Percentiles rank a stretch among this genome's conserved stretches.
Evolutionary conservation across 1,284 basidiomycete species (phyloP).

Genomic region (Naganishia cerealis): DNA sequence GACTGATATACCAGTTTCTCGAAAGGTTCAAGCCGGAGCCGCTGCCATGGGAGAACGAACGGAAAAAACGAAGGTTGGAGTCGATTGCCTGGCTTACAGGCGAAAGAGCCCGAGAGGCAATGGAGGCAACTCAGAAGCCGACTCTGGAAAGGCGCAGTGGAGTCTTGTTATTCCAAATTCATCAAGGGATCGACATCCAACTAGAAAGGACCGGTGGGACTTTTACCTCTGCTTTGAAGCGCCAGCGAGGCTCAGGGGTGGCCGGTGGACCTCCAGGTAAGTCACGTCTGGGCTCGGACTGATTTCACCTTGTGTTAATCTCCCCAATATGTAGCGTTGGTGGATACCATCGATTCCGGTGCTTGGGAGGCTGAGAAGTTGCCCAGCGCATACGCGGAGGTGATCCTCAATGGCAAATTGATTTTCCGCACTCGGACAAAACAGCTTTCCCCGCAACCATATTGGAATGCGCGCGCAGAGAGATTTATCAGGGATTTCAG

Average conservation of each 20-base stretch:
- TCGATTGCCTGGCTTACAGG: conserved; percentile 50
- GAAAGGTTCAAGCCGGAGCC: conserved; percentile 33
- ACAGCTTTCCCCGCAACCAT: conserved; percentile 51
- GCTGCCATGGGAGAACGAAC: conserved; percentile 47
- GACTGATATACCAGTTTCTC: conserved; percentile 31
- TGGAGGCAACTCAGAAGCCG: conserved; percentile 49
- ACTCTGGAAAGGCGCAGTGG: conserved; percentile 45
- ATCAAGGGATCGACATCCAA: conserved; percentile 52
- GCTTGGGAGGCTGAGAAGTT: conserved; percentile 49
- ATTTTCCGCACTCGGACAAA: conserved; percentile 56
- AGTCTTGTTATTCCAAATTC: conserved; percentile 52
- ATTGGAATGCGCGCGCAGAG: conserved; percentile 57
- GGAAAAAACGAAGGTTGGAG: conserved; percentile 47
- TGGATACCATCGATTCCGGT: conserved; percentile 46
- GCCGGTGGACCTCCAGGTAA: conserved; percentile 46
- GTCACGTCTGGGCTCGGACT: not conserved
- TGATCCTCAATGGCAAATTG: conserved; percentile 56
- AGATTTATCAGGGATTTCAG: conserved; percentile 53
- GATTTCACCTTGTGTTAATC: not conserved
- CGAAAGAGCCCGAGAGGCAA: conserved; percentile 48
- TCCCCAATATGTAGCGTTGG: conserved; percentile 37
- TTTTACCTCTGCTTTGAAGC: conserved; percentile 36
- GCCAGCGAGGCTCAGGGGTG: conserved; percentile 25
- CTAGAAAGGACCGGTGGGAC: conserved; percentile 46
- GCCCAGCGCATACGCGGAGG: conserved; percentile 54